Conservation (phyloP, 139 green algal genomes). For the Medakamo hakoo region DNA sequence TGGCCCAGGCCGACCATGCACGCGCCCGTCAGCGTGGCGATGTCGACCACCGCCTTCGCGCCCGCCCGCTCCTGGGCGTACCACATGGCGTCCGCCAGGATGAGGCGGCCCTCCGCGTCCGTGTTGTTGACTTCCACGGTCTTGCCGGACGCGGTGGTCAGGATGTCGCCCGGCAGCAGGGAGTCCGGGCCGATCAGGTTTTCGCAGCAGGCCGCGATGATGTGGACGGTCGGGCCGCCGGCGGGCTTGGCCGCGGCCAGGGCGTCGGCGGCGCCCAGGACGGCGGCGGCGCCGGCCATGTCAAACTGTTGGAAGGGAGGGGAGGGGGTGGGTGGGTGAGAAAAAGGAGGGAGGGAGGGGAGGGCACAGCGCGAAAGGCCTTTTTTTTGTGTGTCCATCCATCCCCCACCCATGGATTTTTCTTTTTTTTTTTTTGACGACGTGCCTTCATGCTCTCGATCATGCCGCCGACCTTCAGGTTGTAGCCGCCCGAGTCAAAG, state of each 20-base stretch:
- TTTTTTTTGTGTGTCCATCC: too few relatives aligned
- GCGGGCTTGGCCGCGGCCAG: slow-evolving; percentile 45
- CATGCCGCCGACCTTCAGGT: slow-evolving; percentile 84
- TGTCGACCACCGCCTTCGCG: slow-evolving; percentile 61
- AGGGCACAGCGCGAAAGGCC: too few relatives aligned
- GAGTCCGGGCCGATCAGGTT: slow-evolving; percentile 89
- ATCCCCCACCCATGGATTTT: slow-evolving; percentile 4
- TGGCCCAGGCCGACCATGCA: slow-evolving; percentile 83
- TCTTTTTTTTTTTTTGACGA: not conserved
- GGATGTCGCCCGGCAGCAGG: slow-evolving; percentile 83
- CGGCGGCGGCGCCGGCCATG: slow-evolving; percentile 66
- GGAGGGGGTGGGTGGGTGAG: not conserved
- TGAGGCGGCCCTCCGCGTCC: slow-evolving; percentile 79
- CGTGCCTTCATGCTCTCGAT: slow-evolving; percentile 83
- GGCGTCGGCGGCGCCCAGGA: slow-evolving; percentile 62
- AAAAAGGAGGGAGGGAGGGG: too few relatives aligned
- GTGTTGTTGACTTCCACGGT: slow-evolving; percentile 60
- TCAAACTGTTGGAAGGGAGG: slow-evolving; percentile 21
- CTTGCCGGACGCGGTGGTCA: slow-evolving; percentile 81
- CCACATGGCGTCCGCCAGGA: slow-evolving; percentile 83
- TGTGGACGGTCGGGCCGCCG: slow-evolving; percentile 51
- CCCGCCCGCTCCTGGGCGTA: slow-evolving; percentile 64
- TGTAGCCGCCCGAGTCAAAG: slow-evolving; percentile 15
- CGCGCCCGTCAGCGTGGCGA: slow-evolving; percentile 90
- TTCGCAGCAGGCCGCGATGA: slow-evolving; percentile 90